phyloP scores from a whole-genome alignment of 257 asterid species.

The Voacanga thouarsii region DNA sequence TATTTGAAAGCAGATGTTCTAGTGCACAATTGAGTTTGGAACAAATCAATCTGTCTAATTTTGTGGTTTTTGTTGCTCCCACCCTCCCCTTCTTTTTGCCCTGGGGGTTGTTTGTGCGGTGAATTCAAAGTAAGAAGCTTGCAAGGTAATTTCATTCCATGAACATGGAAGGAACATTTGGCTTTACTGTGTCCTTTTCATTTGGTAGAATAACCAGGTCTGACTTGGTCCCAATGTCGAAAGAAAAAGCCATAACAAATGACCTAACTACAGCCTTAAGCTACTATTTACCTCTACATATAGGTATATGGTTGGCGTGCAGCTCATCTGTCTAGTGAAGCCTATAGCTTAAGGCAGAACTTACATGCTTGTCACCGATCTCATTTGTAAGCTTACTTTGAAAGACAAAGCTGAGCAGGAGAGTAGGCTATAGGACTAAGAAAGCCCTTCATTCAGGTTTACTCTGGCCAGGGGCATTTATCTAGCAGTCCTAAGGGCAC shows the following conservation, averaged over 20 bases:
- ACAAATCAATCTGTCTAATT: not conserved
- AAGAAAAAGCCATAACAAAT: not conserved
- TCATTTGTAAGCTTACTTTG: not conserved
- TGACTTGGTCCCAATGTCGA: not conserved
- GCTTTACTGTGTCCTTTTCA: not conserved
- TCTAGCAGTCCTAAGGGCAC: not conserved
- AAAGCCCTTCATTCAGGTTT: not conserved
- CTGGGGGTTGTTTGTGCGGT: no score
- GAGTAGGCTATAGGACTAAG: not conserved
- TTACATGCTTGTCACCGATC: not conserved
- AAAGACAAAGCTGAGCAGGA: not conserved
- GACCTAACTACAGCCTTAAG: not conserved
- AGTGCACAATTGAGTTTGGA: not conserved
- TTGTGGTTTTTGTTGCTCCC: not conserved
- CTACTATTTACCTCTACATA: not conserved
- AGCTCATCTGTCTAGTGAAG: not conserved
- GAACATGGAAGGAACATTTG: not conserved
- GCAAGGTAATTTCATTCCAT: not conserved
- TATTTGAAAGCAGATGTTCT: not conserved
- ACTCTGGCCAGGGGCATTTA: not conserved
- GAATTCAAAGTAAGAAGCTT: not conserved
- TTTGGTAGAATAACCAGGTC: not conserved
- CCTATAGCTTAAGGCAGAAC: not conserved
- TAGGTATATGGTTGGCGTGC: not conserved
- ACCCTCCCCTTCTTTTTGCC: not conserved